Evolutionary conservation across 768 basidiomycete genomes (phyloP), one percentile per base, ranked within the genome.

Genomic region (Rhodotorula paludigena): DNA sequence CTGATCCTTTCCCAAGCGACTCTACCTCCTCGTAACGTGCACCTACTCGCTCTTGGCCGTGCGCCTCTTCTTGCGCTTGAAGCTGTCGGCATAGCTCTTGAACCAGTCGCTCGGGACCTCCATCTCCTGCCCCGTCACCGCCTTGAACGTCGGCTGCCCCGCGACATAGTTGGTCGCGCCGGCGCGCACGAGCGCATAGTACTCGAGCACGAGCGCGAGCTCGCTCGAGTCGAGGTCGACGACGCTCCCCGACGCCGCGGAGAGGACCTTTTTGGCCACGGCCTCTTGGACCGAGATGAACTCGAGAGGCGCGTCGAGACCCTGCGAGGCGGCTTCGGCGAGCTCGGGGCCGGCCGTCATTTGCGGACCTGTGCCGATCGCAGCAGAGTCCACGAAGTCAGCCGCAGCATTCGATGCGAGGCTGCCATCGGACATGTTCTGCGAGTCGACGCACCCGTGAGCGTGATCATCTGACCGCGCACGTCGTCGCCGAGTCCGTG

Each of bases 141-240:
- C 1, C 41, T 53, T 33, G 52, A 61, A 61, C 3, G 30, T 25
- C 18, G 41, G 41, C 0, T 41, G 32, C 1, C 51, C 51, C 16
- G 60, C 60, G 41, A 39, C 39, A 52, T 61, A 61, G 52, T 53
- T 54, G 21, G 60, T 61, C 60, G 53, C 54, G 51, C 60, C 60
- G 32, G 44, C 60, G 30, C 60, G 30, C 41, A 61, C 60, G 23
- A 61, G 60, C 35, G 53, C 20, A 15, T 38, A 30, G 38, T 41
- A 25, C 33, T 11, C 36, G 21, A 11, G 35, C 3, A 11, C 10
- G 35, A 38, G 21, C 35, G 20, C 33, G 21, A n/a, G 3, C 8
- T 12, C 0, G 53, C 45, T 44, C 14, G 44, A 42, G 10, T 45
- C 53, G n/a, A n/a, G n/a, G 44, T 62, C 52, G 10, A 61, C 21